These are phyloP conservation scores for Psophocarpus tetragonolobus DNA, from an alignment of 306 rosid species.

Conservation along the genomic window DNA sequence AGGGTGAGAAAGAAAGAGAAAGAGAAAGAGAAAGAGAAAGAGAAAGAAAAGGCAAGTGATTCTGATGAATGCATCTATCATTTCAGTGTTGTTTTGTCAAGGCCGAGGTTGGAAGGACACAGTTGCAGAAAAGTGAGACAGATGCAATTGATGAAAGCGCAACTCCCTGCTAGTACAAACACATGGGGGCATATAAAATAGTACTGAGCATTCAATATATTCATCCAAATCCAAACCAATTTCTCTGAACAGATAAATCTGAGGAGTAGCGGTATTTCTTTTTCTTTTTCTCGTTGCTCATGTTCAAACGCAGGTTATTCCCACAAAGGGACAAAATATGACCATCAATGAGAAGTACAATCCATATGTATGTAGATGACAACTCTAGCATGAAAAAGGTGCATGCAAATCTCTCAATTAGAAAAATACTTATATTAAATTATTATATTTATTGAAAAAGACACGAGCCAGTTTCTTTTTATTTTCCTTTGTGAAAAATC, in stretches of 20 bases:
- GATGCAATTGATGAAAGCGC: constrained; percentile 33
- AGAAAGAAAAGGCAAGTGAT: constrained; percentile 37
- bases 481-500: neutral
- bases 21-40: neutral
- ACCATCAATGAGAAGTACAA: constrained; percentile 12
- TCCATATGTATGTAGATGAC: constrained; percentile 27
- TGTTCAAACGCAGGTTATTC: constrained; percentile 32
- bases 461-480: neutral
- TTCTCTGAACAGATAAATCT: neutral
- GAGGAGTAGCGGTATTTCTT: neutral
- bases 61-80: constrained; percentile 81
- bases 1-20: neutral
- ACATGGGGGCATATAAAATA: constrained; percentile 22
- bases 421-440: neutral
- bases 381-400: constrained; percentile 16
- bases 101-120: constrained; percentile 82
- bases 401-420: neutral
- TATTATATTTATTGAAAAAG: neutral
- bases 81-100: constrained; percentile 88
- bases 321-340: constrained; percentile 36
- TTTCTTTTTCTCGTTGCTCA: neutral
- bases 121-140: constrained; percentile 45
- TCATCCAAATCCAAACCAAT: neutral
- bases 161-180: constrained; percentile 30
- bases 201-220: neutral